Base-by-base conservation (phyloP, 257 asterid genomes). In the Dorcoceras hygrometricum region DNA sequence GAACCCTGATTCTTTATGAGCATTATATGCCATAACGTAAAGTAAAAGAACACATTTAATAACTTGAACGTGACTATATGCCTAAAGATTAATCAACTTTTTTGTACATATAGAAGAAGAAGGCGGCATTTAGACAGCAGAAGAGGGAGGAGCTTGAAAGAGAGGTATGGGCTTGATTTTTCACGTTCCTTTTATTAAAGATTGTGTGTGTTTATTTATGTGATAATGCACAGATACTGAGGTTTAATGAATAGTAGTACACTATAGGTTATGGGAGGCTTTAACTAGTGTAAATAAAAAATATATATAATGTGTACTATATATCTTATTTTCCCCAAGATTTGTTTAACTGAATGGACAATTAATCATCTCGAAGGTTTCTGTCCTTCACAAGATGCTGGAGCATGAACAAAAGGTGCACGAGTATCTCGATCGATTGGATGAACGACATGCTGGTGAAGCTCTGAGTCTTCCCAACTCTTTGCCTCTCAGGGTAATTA, bases 401-500 rank as follows among this genome's bases (percentile, higher is more conserved):
- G 86, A 72, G 6, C 83, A 88, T 59, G 98, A 93, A 66, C 81
- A 88, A 67, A 88, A 79, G 72, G 85, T 89, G 72, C 91, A 77
- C 62, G 84, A 84, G 65, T 86, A 77, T 80, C 84, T 90, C 50
- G 83, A 84, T 36, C 72, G 63, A 8, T 81, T 85, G 65, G 81
- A 82, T 53, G 73, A 76, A 63, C 82, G 80, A 23, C 69, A 77
- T 53, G 84, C 82, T 0, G 78, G 75, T 28, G 81, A 92, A 60
- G 59, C 71, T 71, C 72, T 86, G 66, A 62, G 34, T 2, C 81
- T 89, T 72, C 98, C 98, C 2, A 82, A 68, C 71, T 89, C 77
- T 27, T 81, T 91, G 55, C 96, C 98, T 11, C 90, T 84, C 12
- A 87, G 89, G 59, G 98, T 86, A n/a, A n/a, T n/a, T n/a, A 75